Percentiles rank a stretch among this genome's conserved stretches.
Evolutionary conservation across 345 rosid genomes (phyloP).

Genomic region (Crucihimalaya himalaica): DNA sequence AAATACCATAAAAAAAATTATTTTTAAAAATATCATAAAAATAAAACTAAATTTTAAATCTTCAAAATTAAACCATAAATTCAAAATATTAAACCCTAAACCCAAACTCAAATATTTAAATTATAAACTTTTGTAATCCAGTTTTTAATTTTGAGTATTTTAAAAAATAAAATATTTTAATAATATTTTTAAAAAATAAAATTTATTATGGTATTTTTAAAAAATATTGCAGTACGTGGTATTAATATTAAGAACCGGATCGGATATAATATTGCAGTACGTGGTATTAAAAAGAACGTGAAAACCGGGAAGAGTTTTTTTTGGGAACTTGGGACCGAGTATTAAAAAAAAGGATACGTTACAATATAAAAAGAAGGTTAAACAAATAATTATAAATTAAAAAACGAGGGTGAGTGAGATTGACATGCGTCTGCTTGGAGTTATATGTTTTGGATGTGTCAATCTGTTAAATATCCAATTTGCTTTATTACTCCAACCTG

Average conservation of each 20-base stretch:
- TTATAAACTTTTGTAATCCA: too few relatives aligned
- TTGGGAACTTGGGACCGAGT: slow-evolving; percentile 31
- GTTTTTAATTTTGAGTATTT: too few relatives aligned
- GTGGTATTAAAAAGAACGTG: slow-evolving; percentile 21
- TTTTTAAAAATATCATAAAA: too few relatives aligned
- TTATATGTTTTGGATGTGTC: slow-evolving; percentile 32
- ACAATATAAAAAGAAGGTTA: not conserved
- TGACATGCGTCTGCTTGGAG: slow-evolving; percentile 33
- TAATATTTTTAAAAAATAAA: too few relatives aligned
- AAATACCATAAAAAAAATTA: too few relatives aligned
- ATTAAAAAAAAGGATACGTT: slow-evolving; percentile 4
- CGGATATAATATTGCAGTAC: not conserved
- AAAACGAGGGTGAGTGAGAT: slow-evolving; percentile 29
- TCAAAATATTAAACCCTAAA: too few relatives aligned
- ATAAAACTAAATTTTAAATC: too few relatives aligned
- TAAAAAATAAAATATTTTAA: too few relatives aligned
- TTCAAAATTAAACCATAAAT: too few relatives aligned
- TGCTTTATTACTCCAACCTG: slow-evolving; percentile 3
- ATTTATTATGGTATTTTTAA: too few relatives aligned
- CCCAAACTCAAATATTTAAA: too few relatives aligned
- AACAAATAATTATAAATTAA: not conserved
- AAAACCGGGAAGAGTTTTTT: slow-evolving; percentile 23
- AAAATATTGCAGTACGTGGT: too few relatives aligned
- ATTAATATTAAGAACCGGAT: not conserved
- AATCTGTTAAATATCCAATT: slow-evolving; percentile 21